Evolutionary conservation across 768 basidiomycete genomes (phyloP).

Genomic region (Mycena capillaripes): DNA sequence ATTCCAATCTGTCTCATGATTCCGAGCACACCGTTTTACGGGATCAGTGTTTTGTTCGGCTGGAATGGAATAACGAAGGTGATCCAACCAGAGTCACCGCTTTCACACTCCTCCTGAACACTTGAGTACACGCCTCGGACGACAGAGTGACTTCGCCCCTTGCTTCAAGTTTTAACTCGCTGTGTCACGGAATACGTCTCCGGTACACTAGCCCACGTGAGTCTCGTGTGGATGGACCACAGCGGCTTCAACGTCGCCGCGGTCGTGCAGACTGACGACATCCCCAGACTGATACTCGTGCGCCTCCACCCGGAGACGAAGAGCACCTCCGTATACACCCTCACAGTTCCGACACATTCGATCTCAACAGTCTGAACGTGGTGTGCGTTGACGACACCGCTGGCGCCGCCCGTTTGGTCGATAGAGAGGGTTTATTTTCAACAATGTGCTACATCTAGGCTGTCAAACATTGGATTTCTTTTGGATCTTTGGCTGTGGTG

Average conservation of each 20-base stretch:
- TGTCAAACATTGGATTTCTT: too few relatives aligned
- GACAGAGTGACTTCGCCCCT: slow-evolving; percentile 27
- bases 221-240: slow-evolving; percentile 32
- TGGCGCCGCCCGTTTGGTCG: slow-evolving; percentile 19
- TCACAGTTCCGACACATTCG: slow-evolving; percentile 1
- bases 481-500: too few relatives aligned
- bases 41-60: too few relatives aligned
- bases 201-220: not conserved
- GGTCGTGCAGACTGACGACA: too few relatives aligned
- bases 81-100: not conserved
- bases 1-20: slow-evolving; percentile 11
- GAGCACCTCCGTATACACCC: slow-evolving; percentile 8
- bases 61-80: too few relatives aligned
- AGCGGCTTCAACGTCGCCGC: slow-evolving; percentile 24
- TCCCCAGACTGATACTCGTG: too few relatives aligned
- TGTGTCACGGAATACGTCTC: not conserved
- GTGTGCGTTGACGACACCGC: slow-evolving; percentile 27
- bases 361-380: not conserved
- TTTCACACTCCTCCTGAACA: slow-evolving; percentile 24
- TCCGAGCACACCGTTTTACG: slow-evolving; percentile 24
- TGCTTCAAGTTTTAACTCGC: slow-evolving; percentile 1
- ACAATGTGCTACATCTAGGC: too few relatives aligned
- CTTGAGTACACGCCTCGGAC: slow-evolving; percentile 2
- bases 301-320: slow-evolving; percentile 27
- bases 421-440: not conserved